Percentiles rank a stretch among this genome's conserved stretches.
Evolutionary conservation across 306 rosid species (phyloP).

Genomic region (Vigna trinervia): DNA sequence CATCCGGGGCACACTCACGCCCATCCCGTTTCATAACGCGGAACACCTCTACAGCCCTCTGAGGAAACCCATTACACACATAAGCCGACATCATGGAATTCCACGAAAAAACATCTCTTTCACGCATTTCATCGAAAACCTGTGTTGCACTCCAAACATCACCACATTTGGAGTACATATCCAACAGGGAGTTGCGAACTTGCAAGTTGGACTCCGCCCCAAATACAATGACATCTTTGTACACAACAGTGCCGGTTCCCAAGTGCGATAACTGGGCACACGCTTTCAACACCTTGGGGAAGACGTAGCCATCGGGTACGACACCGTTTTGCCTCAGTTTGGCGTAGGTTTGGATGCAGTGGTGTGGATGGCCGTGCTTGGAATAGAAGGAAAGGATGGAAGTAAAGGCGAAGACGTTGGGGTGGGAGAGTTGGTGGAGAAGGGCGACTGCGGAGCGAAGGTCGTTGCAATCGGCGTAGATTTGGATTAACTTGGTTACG

Average conservation of each 20-base stretch:
- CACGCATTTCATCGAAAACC: constrained; percentile 54
- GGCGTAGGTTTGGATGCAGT: constrained; percentile 44
- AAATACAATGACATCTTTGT: constrained; percentile 43
- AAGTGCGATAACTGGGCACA: constrained; percentile 45
- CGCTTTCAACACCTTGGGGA: constrained; percentile 57
- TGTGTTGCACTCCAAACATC: constrained; percentile 34
- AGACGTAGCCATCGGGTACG: constrained; percentile 52
- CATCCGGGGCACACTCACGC: constrained; percentile 46
- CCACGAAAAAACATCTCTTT: constrained; percentile 55
- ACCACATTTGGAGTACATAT: constrained; percentile 57
- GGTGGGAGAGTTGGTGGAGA: constrained; percentile 43
- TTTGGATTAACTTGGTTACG: constrained; percentile 55
- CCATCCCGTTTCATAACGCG: constrained; percentile 43
- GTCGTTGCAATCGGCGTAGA: constrained; percentile 56
- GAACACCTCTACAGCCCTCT: constrained; percentile 45
- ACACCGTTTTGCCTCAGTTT: constrained; percentile 42
- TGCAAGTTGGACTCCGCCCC: constrained; percentile 38
- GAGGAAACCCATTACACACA: constrained; percentile 48
- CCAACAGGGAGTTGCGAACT: constrained; percentile 52
- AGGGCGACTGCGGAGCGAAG: constrained; percentile 39
- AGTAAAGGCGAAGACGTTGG: constrained; percentile 62
- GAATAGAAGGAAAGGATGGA: constrained; percentile 51
- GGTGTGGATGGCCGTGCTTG: constrained; percentile 35
- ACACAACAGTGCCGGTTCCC: constrained; percentile 43
- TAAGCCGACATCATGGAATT: constrained; percentile 58